Evolutionary conservation across 2,329 filamentous ascomycete genomes (phyloP).

Genomic region (Coniochaeta sp.): DNA sequence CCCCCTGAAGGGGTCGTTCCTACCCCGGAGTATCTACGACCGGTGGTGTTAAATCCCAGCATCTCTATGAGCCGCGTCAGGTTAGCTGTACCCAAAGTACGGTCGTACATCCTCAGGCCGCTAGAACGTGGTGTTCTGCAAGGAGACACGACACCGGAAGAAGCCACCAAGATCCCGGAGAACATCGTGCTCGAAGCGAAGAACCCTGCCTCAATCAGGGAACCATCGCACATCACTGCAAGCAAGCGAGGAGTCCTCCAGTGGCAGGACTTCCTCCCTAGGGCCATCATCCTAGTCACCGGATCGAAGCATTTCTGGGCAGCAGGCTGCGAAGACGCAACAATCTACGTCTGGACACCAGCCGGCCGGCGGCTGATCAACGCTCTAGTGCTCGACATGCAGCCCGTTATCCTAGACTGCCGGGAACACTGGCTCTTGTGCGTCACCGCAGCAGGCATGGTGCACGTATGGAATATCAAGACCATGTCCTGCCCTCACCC

Average conservation of each 20-base stretch:
- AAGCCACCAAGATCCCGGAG: conserved; percentile 56
- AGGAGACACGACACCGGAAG: conserved; percentile 46
- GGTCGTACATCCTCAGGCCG: conserved; percentile 74
- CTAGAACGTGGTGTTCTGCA: conserved; percentile 60
- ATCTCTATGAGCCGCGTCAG: conserved; percentile 77
- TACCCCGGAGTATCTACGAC: conserved; percentile 78
- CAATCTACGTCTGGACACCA: conserved; percentile 84
- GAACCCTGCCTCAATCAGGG: conserved; percentile 70
- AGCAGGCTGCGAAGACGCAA: conserved; percentile 88
- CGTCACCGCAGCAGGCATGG: conserved; percentile 81
- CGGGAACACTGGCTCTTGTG: conserved; percentile 84
- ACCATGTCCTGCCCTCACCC: conserved; percentile 80
- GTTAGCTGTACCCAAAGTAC: conserved; percentile 79
- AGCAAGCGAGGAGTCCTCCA: conserved; percentile 72
- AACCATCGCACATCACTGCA: conserved; percentile 78
- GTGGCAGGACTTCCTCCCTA: conserved; percentile 92
- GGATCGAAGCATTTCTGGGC: conserved; percentile 90
- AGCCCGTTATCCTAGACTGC: conserved; percentile 89
- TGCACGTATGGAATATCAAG: conserved; percentile 89
- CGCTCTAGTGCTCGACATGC: conserved; percentile 79
- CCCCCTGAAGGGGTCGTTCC: conserved; percentile 53
- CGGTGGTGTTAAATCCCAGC: conserved; percentile 77
- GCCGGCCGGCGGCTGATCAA: conserved; percentile 81
- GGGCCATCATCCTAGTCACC: conserved; percentile 80
- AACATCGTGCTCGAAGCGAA: conserved; percentile 81